Conservation (phyloP, 1,284 basidiomycete genomes). For the Trametes versicolor region DNA sequence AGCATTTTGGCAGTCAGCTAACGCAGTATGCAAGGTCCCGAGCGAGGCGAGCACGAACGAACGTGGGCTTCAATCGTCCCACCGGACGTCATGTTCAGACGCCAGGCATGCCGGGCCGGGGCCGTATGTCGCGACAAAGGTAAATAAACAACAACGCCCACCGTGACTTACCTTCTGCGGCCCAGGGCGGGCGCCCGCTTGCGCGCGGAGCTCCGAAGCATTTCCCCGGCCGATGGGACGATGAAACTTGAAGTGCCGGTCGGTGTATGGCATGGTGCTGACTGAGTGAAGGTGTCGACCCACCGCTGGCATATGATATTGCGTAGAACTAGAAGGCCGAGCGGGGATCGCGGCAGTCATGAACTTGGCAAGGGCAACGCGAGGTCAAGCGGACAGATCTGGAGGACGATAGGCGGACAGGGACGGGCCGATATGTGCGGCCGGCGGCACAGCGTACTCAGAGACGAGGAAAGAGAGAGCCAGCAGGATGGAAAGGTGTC, state of each 20-base stretch:
- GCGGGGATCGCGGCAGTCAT: not conserved
- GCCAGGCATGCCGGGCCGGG: too few species aligned
- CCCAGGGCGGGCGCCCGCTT: not conserved
- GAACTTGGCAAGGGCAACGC: not conserved
- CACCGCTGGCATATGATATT: not conserved
- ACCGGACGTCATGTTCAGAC: too few species aligned
- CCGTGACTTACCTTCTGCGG: not conserved
- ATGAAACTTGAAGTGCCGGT: not conserved
- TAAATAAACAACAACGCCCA: not conserved
- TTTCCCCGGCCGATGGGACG: not conserved
- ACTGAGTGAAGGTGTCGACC: too few species aligned
- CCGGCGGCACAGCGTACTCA: not conserved
- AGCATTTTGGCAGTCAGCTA: too few species aligned
- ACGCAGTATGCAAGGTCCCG: too few species aligned
- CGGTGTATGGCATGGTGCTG: not conserved
- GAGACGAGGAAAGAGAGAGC: not conserved
- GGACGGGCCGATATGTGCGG: constrained; percentile 2
- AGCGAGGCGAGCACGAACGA: too few species aligned
- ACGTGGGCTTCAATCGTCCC: too few species aligned
- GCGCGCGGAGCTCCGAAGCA: not conserved
- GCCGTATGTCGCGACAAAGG: not conserved
- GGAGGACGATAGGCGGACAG: not conserved
- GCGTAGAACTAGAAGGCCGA: not conserved
- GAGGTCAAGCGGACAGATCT: constrained; percentile 9
- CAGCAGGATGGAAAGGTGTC: not conserved